These are phyloP conservation scores for Yarrowia sp. DNA, from an alignment of 805 yeast species.

Conservation along the genomic window DNA sequence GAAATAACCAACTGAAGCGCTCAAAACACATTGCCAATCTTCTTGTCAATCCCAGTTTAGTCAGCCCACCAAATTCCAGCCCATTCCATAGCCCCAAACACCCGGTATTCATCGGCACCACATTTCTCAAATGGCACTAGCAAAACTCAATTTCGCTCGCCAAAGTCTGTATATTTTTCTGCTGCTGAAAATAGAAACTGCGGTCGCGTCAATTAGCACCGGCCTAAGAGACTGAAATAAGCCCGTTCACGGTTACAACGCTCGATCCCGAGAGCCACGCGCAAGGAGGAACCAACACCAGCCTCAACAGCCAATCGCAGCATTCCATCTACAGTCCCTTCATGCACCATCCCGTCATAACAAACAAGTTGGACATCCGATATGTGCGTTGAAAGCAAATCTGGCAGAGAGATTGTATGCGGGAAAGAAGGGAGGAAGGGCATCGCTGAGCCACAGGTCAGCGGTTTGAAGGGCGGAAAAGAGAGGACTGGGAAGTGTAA, in stretches of 20 bases:
- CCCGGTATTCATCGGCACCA: neutral
- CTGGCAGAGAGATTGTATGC: conserved; percentile 6
- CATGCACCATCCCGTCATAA: conserved; percentile 26
- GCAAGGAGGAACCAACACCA: too few relatives aligned
- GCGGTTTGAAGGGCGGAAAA: too few relatives aligned
- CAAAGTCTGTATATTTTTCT: conserved; percentile 14
- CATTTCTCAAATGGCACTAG: neutral
- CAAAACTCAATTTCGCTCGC: neutral
- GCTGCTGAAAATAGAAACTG: conserved; percentile 24
- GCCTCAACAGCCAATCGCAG: too few relatives aligned
- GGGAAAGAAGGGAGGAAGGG: neutral
- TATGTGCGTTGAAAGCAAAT: conserved; percentile 30
- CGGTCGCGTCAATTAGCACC: conserved; percentile 9
- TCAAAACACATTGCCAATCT: too few relatives aligned
- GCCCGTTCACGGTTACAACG: neutral
- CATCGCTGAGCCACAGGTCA: too few relatives aligned
- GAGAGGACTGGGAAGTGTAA: neutral
- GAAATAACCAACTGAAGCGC: too few relatives aligned
- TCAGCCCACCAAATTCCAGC: too few relatives aligned
- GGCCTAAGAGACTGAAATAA: neutral
- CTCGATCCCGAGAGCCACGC: too few relatives aligned
- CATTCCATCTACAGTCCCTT: neutral
- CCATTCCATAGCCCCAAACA: neutral
- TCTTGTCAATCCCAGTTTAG: too few relatives aligned
- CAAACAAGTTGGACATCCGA: conserved; percentile 7